A percentile compares a stretch with the other conserved stretches of the same genome.
Evolutionary conservation across 176 grass and related monocot genomes (phyloP).

Genomic region (Zoysia japonica): DNA sequence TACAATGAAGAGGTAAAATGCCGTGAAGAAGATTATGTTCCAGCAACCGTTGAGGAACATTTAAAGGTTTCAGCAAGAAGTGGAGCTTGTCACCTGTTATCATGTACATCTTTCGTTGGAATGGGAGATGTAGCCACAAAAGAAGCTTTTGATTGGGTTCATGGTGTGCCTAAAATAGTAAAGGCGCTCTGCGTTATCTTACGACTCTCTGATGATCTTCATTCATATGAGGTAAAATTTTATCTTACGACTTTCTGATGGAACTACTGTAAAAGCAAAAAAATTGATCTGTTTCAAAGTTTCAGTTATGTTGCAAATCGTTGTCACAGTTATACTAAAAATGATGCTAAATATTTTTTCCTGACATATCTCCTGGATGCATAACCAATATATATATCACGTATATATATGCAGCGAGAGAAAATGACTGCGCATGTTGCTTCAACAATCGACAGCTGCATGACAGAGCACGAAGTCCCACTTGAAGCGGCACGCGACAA

Average conservation of each 20-base stretch:
- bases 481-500: not conserved
- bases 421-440: conserved; percentile 5
- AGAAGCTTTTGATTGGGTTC: conserved; percentile 11
- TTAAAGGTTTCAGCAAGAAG: conserved; percentile 9
- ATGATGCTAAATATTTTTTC: not conserved
- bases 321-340: not conserved
- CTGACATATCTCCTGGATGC: not conserved
- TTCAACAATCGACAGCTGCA: conserved; percentile 8
- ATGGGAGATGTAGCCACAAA: not conserved
- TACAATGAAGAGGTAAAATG: not conserved
- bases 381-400: not conserved
- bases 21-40: not conserved
- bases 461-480: not conserved
- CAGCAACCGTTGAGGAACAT: not conserved
- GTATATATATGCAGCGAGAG: not conserved
- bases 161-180: not conserved
- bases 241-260: not conserved
- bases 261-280: not conserved
- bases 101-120: not conserved
- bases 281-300: not conserved
- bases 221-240: conserved; percentile 6
- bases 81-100: not conserved
- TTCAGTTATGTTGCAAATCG: not conserved
- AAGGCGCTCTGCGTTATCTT: not conserved
- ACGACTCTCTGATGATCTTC: not conserved